These are phyloP conservation scores for Mycena floridula DNA, from an alignment of 768 basidiomycete species.

Conservation along the genomic window DNA sequence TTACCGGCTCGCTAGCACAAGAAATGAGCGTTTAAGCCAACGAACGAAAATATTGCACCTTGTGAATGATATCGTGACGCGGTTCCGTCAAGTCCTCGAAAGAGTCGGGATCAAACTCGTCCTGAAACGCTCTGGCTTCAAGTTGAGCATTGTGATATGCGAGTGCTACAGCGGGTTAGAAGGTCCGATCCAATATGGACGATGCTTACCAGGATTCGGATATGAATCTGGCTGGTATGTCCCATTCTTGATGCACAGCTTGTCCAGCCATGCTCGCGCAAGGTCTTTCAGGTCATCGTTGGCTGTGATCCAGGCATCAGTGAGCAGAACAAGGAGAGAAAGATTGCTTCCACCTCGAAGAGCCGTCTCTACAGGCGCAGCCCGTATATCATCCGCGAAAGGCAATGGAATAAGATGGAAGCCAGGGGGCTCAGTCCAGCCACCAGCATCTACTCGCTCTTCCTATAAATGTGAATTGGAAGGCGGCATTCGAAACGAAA, in stretches of 20 bases:
- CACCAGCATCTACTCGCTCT: conserved; percentile 63
- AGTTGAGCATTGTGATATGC: conserved; percentile 87
- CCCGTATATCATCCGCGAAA: conserved; percentile 90
- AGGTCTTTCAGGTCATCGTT: conserved; percentile 59
- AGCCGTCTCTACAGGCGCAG: conserved; percentile 62
- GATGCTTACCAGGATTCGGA: conserved; percentile 78
- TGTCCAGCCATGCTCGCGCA: conserved; percentile 71
- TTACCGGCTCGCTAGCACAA: conserved; percentile 54
- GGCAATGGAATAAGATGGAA: conserved; percentile 93
- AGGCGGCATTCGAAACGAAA: neutral
- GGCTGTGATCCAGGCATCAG: no score
- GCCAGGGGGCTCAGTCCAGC: conserved; percentile 81
- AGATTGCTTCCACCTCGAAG: conserved; percentile 63
- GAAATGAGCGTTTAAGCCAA: neutral
- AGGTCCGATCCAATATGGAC: no score
- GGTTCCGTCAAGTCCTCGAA: conserved; percentile 84
- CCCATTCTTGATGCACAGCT: conserved; percentile 72
- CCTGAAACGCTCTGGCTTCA: conserved; percentile 88
- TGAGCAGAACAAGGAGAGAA: no score
- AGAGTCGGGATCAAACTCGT: conserved; percentile 71
- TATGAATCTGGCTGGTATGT: conserved; percentile 85
- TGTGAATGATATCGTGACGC: conserved; percentile 70
- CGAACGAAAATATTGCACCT: conserved; percentile 36
- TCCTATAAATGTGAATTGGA: conserved; percentile 34
- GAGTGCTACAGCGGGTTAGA: conserved; percentile 44